phyloP scores from a whole-genome alignment of 805 yeast genomes.

The Ogataea siamensis region DNA sequence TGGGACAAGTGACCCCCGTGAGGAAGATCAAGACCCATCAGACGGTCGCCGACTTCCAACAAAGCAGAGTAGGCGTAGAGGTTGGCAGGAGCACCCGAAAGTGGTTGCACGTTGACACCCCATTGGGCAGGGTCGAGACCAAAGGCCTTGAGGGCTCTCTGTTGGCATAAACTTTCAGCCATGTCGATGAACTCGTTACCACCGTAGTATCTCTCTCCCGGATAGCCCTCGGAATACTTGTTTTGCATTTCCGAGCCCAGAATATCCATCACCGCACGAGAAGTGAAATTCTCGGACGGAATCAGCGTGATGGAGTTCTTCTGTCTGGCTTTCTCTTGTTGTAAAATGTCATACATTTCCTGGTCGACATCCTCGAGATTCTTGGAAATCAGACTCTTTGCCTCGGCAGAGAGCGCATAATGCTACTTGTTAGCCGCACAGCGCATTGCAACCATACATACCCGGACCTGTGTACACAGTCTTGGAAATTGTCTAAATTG shows the following conservation, averaged over 20 bases:
- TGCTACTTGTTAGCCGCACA: constrained; percentile 1
- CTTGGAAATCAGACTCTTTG: constrained; percentile 56
- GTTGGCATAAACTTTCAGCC: constrained; percentile 86
- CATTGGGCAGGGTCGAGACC: constrained; percentile 72
- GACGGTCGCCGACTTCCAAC: constrained; percentile 83
- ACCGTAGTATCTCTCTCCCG: constrained; percentile 97
- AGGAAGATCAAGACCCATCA: constrained; percentile 97
- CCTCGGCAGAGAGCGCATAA: constrained; percentile 40
- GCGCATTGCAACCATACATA: neutral
- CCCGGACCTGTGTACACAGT: constrained; percentile 9
- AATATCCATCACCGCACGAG: constrained; percentile 90
- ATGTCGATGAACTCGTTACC: constrained; percentile 94
- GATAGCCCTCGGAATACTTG: constrained; percentile 98
- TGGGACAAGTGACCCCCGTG: constrained; percentile 98
- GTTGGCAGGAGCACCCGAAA: constrained; percentile 97
- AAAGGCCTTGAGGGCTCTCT: constrained; percentile 86
- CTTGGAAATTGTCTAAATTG: constrained; percentile 11
- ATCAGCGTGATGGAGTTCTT: constrained; percentile 87
- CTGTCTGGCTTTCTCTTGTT: constrained; percentile 80
- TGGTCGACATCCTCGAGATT: constrained; percentile 73
- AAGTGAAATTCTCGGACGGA: constrained; percentile 95
- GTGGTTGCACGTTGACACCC: constrained; percentile 97
- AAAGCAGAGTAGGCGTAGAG: constrained; percentile 88
- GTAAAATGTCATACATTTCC: constrained; percentile 76
- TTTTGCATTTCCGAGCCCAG: constrained; percentile 96